Percentiles rank a stretch among this genome's conserved stretches.
These are phyloP conservation scores for Picea engelmannii DNA, from an alignment of 83 land plant genomes.

Conservation along the genomic window DNA sequence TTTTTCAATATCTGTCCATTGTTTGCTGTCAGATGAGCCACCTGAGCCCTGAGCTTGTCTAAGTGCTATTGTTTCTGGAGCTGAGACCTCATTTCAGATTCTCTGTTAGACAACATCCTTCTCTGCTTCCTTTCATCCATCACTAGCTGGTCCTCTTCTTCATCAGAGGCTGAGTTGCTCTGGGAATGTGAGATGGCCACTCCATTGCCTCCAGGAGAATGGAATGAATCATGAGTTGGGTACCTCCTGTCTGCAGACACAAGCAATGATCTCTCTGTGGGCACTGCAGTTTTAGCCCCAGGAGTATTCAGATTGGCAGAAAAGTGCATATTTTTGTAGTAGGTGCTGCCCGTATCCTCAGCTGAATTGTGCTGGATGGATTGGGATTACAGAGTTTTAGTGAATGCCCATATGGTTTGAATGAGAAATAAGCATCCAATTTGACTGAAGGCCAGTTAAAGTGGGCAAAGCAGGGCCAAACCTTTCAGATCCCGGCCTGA, in stretches of 20 bases:
- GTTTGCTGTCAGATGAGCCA: slow-evolving; percentile 26
- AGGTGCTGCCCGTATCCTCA: neutral
- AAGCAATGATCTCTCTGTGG: neutral
- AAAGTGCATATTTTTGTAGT: neutral
- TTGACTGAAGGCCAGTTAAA: neutral
- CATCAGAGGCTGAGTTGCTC: slow-evolving; percentile 33
- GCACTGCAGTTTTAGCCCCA: neutral
- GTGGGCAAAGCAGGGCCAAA: slow-evolving; percentile 4
- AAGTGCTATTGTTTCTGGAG: slow-evolving; percentile 36
- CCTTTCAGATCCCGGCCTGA: neutral
- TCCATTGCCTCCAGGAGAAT: slow-evolving; percentile 5
- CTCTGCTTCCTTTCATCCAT: slow-evolving; percentile 41
- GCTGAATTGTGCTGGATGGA: neutral
- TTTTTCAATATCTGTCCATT: slow-evolving; percentile 36
- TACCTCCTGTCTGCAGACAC: neutral
- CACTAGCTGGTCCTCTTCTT: slow-evolving; percentile 34
- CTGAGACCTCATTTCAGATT: slow-evolving; percentile 34
- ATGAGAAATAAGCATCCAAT: neutral
- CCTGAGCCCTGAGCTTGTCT: slow-evolving; percentile 43
- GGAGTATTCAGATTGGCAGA: neutral
- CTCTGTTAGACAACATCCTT: slow-evolving; percentile 47
- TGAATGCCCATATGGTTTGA: neutral
- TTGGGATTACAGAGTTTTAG: neutral
- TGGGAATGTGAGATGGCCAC: neutral
- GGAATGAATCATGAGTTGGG: neutral